phyloP scores from a whole-genome alignment of 352 stramenopile species.

The Phytophthora citrophthora region DNA sequence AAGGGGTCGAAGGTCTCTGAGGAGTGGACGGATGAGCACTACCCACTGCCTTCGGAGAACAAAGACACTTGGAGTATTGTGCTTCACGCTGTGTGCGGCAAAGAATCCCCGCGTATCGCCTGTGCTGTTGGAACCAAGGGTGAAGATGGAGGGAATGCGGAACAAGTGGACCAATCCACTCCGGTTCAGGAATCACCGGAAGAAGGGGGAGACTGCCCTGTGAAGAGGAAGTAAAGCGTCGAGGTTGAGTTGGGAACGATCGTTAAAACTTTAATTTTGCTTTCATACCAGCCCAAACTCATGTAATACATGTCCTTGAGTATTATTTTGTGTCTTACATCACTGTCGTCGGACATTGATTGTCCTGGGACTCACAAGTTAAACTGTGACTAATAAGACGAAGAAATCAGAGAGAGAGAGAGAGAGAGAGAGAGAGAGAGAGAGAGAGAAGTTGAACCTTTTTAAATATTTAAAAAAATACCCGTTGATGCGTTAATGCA shows the following conservation, averaged over 20 bases:
- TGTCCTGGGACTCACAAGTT: too few relatives aligned
- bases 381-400: too few relatives aligned
- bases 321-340: too few relatives aligned
- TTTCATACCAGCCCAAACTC: too few relatives aligned
- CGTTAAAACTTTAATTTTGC: too few relatives aligned
- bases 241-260: too few relatives aligned
- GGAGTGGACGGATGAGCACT: conserved; percentile 55
- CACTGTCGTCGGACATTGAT: too few relatives aligned
- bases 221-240: background rate
- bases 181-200: background rate
- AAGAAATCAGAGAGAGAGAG: background rate
- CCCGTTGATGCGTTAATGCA: too few relatives aligned
- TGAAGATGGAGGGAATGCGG: background rate
- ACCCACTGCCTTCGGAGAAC: conserved; percentile 47
- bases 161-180: conserved; percentile 9
- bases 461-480: background rate
- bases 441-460: too few relatives aligned
- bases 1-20: conserved; percentile 25
- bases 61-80: conserved; percentile 66
- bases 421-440: too few relatives aligned
- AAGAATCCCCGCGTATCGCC: conserved; percentile 48
- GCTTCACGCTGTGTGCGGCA: conserved; percentile 64
- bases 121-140: conserved; percentile 40
- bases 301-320: too few relatives aligned
- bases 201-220: conserved; percentile 1